phyloP scores from a whole-genome alignment of 192 early-diverging fungal species.

The Entomortierella chlamydospora region DNA sequence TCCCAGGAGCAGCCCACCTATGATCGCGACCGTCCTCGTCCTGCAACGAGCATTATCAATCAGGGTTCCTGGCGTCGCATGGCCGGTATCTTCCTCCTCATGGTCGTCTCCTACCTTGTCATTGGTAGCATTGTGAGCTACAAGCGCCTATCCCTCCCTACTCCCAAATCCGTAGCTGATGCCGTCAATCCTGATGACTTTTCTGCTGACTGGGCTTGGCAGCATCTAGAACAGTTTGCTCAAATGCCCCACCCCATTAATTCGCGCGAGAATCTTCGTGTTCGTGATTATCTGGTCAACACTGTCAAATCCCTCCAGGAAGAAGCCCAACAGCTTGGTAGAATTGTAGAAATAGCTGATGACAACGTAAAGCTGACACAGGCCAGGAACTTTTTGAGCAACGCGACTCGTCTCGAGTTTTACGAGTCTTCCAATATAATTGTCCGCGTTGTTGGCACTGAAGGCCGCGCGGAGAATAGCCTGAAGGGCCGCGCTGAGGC shows the following conservation, averaged over 20 bases:
- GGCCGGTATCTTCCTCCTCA: conserved; percentile 42
- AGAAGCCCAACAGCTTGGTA: conserved; percentile 20
- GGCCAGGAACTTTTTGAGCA: conserved; percentile 28
- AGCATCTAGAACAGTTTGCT: conserved; percentile 47
- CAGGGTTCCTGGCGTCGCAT: conserved; percentile 53
- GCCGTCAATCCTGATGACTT: conserved; percentile 32
- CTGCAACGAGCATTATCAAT: conserved; percentile 23
- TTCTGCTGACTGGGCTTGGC: conserved; percentile 45
- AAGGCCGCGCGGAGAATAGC: conserved; percentile 39
- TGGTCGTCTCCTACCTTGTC: conserved; percentile 43
- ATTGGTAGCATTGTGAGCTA: conserved; percentile 44
- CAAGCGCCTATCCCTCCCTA: conserved; percentile 42
- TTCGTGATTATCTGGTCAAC: conserved; percentile 30
- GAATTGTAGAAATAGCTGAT: conserved; percentile 29
- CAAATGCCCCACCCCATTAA: conserved; percentile 46
- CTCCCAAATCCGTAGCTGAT: conserved; percentile 28
- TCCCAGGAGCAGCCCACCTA: too few species aligned
- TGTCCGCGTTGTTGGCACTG: conserved; percentile 68
- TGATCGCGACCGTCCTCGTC: background rate
- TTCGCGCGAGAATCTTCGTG: conserved; percentile 44
- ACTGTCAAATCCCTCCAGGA: conserved; percentile 33
- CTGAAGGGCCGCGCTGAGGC: conserved; percentile 54
- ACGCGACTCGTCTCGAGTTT: conserved; percentile 34
- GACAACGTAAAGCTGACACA: conserved; percentile 37
- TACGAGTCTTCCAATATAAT: conserved; percentile 68